Evolutionary conservation across 805 yeast genomes (phyloP), one percentile per base, ranked within the genome.

Genomic region (Jamesozyma spencerorum): DNA sequence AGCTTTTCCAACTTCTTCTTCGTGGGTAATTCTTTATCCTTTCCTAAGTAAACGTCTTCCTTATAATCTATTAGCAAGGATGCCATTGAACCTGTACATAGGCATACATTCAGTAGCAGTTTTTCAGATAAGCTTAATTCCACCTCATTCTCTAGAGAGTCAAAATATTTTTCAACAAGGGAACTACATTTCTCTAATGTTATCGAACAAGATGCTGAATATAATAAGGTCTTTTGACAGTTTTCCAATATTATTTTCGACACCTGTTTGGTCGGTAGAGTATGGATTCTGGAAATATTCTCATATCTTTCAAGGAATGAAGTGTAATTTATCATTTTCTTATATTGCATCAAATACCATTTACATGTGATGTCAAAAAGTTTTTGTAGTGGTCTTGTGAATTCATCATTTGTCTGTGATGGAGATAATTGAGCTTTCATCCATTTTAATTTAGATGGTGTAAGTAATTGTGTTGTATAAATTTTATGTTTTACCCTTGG

Each of bases 331-430:
- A 43, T 43, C 5, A 48, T 14, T 29, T 41, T 42, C 34, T 49
- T 47, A 34, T 42, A 31, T 35, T 51, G 47, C 13, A 49, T 38
- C 15, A 47, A 30, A 34, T 48, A 48, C 53, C 52, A 49, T 39
- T 46, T 49, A 27, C 43, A 34, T 7, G 43, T 31, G 4, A 33
- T 39, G 13, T 40, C 36, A 15, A 46, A 43, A 15, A 46, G 37
- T 10, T 37, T 34, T 17, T 32, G 38, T 1, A 49, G 10, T 6
- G 53, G 49, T 20, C 24, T 17, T 13, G 31, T 35, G 24, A 45
- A 44, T 20, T 34, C 38, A 15, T 34, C 26, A n/a, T 31, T 31
- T 2, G 37, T 18, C 18, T 26, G 20, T 3, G 24, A 14, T 6
- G 44, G 26, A 1, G 30, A 17, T 3, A 40, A 22, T 22, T 43